phyloP scores from a whole-genome alignment of 2,329 filamentous ascomycete genomes.

The Eutypa lata region DNA sequence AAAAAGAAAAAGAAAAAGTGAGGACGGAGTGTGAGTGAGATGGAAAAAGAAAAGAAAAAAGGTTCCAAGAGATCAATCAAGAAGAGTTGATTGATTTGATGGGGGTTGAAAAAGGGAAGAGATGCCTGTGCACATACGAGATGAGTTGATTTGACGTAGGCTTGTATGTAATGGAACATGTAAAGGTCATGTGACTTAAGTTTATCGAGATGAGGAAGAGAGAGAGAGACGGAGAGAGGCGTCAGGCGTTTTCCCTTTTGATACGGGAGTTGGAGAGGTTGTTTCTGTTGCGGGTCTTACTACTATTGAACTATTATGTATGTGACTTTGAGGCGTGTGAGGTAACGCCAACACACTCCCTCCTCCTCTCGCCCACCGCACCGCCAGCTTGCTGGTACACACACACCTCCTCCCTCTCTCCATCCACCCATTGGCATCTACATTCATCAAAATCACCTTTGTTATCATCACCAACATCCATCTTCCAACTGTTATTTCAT shows the following conservation, averaged over 20 bases:
- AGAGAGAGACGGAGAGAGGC: neutral
- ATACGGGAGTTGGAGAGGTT: neutral
- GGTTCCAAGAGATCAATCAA: conserved; percentile 12
- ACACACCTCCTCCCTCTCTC: too few relatives aligned
- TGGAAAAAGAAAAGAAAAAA: conserved; percentile 8
- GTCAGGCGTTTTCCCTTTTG: too few relatives aligned
- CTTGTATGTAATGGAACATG: conserved; percentile 3
- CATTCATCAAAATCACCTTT: conserved; percentile 7
- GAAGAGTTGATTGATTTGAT: conserved; percentile 3
- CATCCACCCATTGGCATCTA: conserved; percentile 11
- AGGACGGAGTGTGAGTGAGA: conserved; percentile 3
- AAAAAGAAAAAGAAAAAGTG: neutral
- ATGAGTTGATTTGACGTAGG: conserved; percentile 4
- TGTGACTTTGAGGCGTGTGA: conserved; percentile 11
- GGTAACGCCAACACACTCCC: conserved; percentile 19
- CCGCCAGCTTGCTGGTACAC: neutral
- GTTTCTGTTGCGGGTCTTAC: conserved; percentile 1
- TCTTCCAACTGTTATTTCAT: neutral
- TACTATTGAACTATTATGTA: conserved; percentile 4
- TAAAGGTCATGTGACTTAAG: neutral
- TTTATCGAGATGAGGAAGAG: neutral
- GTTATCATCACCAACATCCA: conserved; percentile 1
- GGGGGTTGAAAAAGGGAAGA: conserved; percentile 16
- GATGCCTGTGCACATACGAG: conserved; percentile 18
- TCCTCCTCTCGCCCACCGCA: neutral